Evolutionary conservation across 1,139 yeast genomes (phyloP).

Genomic region (Scheffersomyces cryptocercus): DNA sequence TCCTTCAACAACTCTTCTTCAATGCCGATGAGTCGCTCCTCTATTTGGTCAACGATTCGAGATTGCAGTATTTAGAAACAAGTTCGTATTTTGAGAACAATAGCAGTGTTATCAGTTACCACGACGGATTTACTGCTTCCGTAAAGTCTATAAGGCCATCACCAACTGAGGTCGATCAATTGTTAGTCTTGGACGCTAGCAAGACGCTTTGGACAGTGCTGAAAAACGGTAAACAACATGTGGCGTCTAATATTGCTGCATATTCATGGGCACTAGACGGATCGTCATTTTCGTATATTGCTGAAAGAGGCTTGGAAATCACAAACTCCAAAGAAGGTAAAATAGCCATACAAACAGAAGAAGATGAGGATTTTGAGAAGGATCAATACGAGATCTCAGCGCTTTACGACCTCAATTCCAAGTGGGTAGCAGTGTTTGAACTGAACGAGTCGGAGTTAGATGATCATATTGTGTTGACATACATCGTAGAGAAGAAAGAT

Average conservation of each 20-base stretch:
- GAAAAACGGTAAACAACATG: background rate
- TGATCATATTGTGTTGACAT: slow-evolving; percentile 19
- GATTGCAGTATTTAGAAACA: slow-evolving; percentile 4
- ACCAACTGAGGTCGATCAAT: background rate
- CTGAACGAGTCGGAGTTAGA: slow-evolving; percentile 21
- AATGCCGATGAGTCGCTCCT: slow-evolving; percentile 23
- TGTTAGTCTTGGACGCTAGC: background rate
- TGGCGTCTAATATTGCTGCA: background rate
- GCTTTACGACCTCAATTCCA: background rate
- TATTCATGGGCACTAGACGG: background rate
- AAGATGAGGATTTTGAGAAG: background rate
- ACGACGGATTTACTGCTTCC: background rate
- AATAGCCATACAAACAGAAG: background rate
- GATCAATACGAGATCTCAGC: background rate
- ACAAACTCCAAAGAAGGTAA: background rate
- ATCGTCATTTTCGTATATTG: background rate
- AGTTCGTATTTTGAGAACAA: background rate
- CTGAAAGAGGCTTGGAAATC: background rate
- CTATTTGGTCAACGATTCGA: slow-evolving; percentile 20
- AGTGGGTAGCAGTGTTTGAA: slow-evolving; percentile 25
- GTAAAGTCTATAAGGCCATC: background rate
- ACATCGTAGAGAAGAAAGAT: slow-evolving; percentile 13
- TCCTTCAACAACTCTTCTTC: slow-evolving; percentile 27
- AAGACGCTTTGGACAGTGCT: background rate
- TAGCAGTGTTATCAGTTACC: background rate